These are phyloP conservation scores for Pelargonium fulgidum DNA, from an alignment of 441 rosid species.

Conservation along the genomic window DNA sequence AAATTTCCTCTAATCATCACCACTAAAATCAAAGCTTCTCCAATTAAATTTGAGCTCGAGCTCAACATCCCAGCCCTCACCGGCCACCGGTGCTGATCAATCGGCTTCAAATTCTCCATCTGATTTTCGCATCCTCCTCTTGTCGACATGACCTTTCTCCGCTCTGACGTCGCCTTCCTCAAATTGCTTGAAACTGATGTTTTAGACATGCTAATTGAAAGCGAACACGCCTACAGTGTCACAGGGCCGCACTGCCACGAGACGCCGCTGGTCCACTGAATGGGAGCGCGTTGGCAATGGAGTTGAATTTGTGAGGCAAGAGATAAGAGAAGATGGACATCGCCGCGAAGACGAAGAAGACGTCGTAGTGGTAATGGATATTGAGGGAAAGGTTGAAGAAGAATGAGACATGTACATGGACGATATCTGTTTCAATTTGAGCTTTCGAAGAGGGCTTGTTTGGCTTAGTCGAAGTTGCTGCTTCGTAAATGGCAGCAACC, in stretches of 20 bases:
- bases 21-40: conserved; percentile 49
- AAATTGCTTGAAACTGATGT: conserved; percentile 25
- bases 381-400: conserved; percentile 47
- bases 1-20: conserved; percentile 19
- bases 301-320: conserved; percentile 23
- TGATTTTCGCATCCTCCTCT: conserved; percentile 20
- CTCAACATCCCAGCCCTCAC: conserved; percentile 34
- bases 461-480: conserved; percentile 27
- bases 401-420: conserved; percentile 85
- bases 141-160: conserved; percentile 44
- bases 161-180: conserved; percentile 43
- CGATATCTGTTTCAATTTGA: conserved; percentile 58
- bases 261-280: conserved; percentile 23
- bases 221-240: conserved; percentile 45
- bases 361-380: conserved; percentile 28
- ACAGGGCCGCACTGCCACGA: conserved; percentile 20
- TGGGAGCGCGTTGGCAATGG: conserved; percentile 41
- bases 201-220: conserved; percentile 56
- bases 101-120: conserved; percentile 36
- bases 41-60: conserved; percentile 28
- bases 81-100: conserved; percentile 56
- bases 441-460: conserved; percentile 22
- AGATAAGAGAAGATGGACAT: not conserved
- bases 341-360: conserved; percentile 30
- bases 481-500: conserved; percentile 58